phyloP scores from a whole-genome alignment of 2,329 filamentous ascomycete species.

The Fusarium brevicatenulatum region DNA sequence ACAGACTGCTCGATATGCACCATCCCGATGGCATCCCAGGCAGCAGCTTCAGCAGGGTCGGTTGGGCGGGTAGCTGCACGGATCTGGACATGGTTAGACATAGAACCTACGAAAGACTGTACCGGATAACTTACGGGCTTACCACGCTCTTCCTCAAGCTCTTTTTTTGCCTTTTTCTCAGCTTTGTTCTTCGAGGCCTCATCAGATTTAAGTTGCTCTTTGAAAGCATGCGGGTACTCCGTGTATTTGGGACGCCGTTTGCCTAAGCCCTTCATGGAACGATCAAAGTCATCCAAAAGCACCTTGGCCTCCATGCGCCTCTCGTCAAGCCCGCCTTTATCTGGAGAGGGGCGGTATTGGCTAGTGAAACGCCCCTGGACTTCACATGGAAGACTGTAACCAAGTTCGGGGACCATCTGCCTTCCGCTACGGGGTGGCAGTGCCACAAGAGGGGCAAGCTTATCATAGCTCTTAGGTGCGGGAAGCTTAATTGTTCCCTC shows the following conservation, averaged over 20 bases:
- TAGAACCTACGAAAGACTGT: background rate
- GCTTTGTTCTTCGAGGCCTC: slow-evolving; percentile 58
- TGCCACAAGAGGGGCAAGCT: slow-evolving; percentile 56
- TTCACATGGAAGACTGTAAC: slow-evolving; percentile 55
- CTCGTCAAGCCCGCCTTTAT: slow-evolving; percentile 55
- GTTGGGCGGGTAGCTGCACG: slow-evolving; percentile 57
- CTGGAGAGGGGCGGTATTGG: slow-evolving; percentile 53
- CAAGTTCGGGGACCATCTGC: slow-evolving; percentile 52
- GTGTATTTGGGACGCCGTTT: slow-evolving; percentile 59
- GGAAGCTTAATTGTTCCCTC: slow-evolving; percentile 55
- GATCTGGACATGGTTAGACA: slow-evolving; percentile 42
- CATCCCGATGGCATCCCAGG: slow-evolving; percentile 64
- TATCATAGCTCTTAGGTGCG: slow-evolving; percentile 58
- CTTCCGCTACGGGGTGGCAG: slow-evolving; percentile 53
- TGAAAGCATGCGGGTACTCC: slow-evolving; percentile 59
- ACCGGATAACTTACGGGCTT: slow-evolving; percentile 50
- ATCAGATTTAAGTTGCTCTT: slow-evolving; percentile 59
- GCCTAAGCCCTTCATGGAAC: slow-evolving; percentile 54
- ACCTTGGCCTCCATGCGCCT: slow-evolving; percentile 53
- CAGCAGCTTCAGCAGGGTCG: slow-evolving; percentile 58
- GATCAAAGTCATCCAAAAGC: slow-evolving; percentile 55
- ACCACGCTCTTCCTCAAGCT: slow-evolving; percentile 52
- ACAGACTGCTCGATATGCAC: slow-evolving; percentile 58
- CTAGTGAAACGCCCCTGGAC: slow-evolving; percentile 56
- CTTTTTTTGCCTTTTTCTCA: slow-evolving; percentile 57